Base-by-base conservation (phyloP, 2,329 filamentous ascomycete genomes). In the Colletotrichum endophyticum region DNA sequence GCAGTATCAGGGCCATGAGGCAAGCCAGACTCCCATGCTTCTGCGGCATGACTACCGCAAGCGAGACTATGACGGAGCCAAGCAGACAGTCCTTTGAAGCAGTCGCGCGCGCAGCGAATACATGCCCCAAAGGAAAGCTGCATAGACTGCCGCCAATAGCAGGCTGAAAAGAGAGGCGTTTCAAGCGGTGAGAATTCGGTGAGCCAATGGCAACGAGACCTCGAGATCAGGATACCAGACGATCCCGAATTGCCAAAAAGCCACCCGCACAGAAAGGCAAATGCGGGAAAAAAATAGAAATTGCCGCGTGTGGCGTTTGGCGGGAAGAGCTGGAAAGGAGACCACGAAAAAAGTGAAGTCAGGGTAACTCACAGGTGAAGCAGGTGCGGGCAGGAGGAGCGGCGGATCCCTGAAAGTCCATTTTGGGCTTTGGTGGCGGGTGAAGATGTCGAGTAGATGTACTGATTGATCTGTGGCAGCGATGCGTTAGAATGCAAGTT, bases 291-390 rank as follows among this genome's bases (percentile, higher is more conserved):
- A 53, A 32, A 30, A 6, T 7, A 30, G 27, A 69, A 76, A 61
- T 56, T 30, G 57, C 25, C 61, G 36, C 6, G 49, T 56, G 64
- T 25, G 49, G 22, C 19, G 57, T 11, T 56, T 34, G 39, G 73
- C 36, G 53, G 39, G 57, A 11, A 59, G 61, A 61, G 57, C 32
- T 32, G 69, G 32, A 22, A 19, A 39, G 53, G 25, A 15, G 6
- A n/a, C 44, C 19, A 49, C n/a, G 44, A 49, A 53, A 59, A 56
- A 28, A 61, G 32, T 30, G 66, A 73, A 36, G 22, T 75, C 72
- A 77, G 70, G 74, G 66, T 64, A 78, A 89, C 88, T 85, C 83
- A 89, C 88, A 89, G 81, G 87, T 89, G 84, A 88, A 89, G 85
- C 88, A 89, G 78, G 85, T 85, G 79, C 87, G 86, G 75, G 81